Conservation (phyloP, 2,329 filamentous ascomycete species). For the Beauveria scarabaeidicola region DNA sequence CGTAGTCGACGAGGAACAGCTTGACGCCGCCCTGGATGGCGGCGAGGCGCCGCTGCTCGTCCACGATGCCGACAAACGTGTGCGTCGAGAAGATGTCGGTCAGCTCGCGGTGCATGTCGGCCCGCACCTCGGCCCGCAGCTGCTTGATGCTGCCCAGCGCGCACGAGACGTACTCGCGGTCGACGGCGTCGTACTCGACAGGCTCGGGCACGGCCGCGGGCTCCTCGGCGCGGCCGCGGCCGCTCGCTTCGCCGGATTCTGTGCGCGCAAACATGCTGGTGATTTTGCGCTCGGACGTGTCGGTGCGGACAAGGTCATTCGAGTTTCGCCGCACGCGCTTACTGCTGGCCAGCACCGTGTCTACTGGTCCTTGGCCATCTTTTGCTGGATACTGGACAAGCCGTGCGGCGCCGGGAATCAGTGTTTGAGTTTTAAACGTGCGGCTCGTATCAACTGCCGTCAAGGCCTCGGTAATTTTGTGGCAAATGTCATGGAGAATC, state of each 20-base stretch:
- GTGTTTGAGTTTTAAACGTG: constrained; percentile 87
- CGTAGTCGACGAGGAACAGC: constrained; percentile 89
- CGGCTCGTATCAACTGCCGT: constrained; percentile 87
- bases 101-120: constrained; percentile 73
- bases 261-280: constrained; percentile 80
- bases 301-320: constrained; percentile 84
- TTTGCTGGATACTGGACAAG: constrained; percentile 21
- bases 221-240: constrained; percentile 22
- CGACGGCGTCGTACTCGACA: constrained; percentile 62
- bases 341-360: constrained; percentile 26
- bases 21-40: constrained; percentile 90
- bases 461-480: constrained; percentile 66
- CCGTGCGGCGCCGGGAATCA: constrained; percentile 62
- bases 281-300: constrained; percentile 83
- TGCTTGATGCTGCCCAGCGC: constrained; percentile 78
- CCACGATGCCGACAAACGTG: constrained; percentile 89
- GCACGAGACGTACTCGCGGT: constrained; percentile 61
- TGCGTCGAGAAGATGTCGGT: constrained; percentile 82
- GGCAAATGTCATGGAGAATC: constrained; percentile 79
- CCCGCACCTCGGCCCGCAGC: constrained; percentile 71
- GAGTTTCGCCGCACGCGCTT: constrained; percentile 33
- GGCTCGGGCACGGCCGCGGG: constrained; percentile 34
- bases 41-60: constrained; percentile 77
- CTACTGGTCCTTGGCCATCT: constrained; percentile 20
- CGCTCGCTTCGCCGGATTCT: constrained; percentile 21